phyloP scores from a whole-genome alignment of 306 rosid species.

The Fagus sylvatica region DNA sequence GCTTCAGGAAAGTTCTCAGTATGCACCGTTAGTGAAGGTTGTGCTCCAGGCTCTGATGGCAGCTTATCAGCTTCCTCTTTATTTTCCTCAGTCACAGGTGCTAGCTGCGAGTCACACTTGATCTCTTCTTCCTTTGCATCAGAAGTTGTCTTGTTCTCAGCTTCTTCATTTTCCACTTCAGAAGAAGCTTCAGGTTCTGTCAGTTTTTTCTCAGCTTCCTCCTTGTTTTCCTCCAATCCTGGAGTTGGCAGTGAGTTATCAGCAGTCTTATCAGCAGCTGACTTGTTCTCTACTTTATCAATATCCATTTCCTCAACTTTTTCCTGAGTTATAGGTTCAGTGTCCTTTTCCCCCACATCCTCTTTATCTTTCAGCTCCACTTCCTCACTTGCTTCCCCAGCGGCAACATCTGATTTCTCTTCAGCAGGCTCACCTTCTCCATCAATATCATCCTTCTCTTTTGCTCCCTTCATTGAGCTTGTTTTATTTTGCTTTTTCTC shows the following conservation, averaged over 20 bases:
- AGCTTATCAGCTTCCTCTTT: constrained; percentile 3
- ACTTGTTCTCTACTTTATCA: not conserved
- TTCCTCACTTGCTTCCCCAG: constrained; percentile 11
- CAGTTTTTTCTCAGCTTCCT: constrained; percentile 5
- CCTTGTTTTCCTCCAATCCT: not conserved
- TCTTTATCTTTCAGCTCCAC: constrained; percentile 17
- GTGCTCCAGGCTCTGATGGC: not conserved
- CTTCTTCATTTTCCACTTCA: not conserved
- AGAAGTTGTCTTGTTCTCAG: constrained; percentile 1
- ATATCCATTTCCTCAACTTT: constrained; percentile 3
- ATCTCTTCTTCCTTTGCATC: not conserved
- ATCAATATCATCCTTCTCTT: not conserved
- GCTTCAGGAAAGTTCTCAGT: not conserved
- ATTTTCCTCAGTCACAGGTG: not conserved
- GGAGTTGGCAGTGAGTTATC: not conserved
- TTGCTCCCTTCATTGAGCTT: not conserved
- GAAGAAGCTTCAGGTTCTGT: not conserved
- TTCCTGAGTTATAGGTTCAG: not conserved
- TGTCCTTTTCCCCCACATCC: not conserved
- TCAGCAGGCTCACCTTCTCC: constrained; percentile 3
- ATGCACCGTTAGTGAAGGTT: not conserved
- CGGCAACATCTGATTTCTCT: constrained; percentile 1
- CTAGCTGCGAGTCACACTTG: not conserved
- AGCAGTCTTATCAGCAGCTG: not conserved
- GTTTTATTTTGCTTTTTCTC: constrained; percentile 10